Percentiles rank a stretch among this genome's conserved stretches.
Evolutionary conservation across 352 stramenopile species (phyloP).

Genomic region (Phytophthora uliginosa): DNA sequence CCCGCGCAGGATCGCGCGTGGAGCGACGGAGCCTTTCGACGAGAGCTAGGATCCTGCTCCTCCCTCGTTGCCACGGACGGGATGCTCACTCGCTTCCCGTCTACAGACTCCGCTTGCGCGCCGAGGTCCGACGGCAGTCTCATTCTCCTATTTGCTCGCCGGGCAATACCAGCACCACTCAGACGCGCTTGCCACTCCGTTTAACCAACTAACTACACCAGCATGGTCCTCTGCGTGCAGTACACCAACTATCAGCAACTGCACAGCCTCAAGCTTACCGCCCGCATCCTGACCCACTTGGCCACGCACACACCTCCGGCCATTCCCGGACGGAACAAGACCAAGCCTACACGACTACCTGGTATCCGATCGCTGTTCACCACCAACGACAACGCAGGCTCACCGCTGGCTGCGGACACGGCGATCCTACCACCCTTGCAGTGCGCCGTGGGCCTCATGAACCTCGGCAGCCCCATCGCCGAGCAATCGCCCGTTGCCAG

Average conservation of each 20-base stretch:
- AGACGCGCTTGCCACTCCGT: constrained; percentile 2
- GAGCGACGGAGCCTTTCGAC: constrained; percentile 34
- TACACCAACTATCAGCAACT: constrained; percentile 27
- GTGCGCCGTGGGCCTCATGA: constrained; percentile 26
- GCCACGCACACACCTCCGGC: constrained; percentile 21
- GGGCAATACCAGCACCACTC: constrained; percentile 29
- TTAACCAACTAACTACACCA: constrained; percentile 7
- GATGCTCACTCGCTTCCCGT: constrained; percentile 30
- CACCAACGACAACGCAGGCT: not conserved
- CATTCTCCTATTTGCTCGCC: constrained; percentile 46
- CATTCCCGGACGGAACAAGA: constrained; percentile 32
- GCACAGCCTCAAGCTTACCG: constrained; percentile 40
- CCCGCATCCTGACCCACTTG: constrained; percentile 39
- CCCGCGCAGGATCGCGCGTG: constrained; percentile 30
- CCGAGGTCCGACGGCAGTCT: constrained; percentile 30
- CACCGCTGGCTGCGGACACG: not conserved
- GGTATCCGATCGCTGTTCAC: constrained; percentile 34
- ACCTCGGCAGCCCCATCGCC: constrained; percentile 11
- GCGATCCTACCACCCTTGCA: constrained; percentile 33
- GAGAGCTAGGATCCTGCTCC: constrained; percentile 31
- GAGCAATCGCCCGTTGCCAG: constrained; percentile 17
- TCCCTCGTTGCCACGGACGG: constrained; percentile 9
- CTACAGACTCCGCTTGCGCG: constrained; percentile 22
- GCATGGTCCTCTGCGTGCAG: constrained; percentile 33
- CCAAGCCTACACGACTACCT: constrained; percentile 18